Percentiles rank a stretch among this genome's conserved stretches.
phyloP scores from a whole-genome alignment of 2,329 filamentous ascomycete species.

The Ceratocystis diversiconidia region DNA sequence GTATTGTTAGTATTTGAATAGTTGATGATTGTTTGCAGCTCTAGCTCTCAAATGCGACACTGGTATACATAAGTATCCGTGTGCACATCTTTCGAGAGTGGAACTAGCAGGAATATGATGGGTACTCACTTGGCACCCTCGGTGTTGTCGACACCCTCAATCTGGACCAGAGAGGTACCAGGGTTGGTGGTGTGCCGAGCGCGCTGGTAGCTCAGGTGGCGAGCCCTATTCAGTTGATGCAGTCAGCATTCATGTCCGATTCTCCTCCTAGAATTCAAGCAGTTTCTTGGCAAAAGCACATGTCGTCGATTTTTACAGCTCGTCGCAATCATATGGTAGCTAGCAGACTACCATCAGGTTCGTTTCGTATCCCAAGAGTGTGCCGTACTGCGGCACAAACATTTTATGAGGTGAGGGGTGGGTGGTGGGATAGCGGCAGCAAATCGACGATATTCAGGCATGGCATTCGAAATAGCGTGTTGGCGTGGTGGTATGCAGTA shows the following conservation, averaged over 20 bases:
- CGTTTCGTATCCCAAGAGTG: not conserved
- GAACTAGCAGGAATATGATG: not conserved
- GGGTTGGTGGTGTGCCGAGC: constrained; percentile 84
- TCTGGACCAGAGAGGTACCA: constrained; percentile 89
- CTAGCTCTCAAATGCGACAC: not conserved
- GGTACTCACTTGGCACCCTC: constrained; percentile 66
- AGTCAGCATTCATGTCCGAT: constrained; percentile 18
- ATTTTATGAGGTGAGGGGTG: not conserved
- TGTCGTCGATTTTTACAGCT: constrained; percentile 8
- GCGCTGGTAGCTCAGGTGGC: constrained; percentile 96
- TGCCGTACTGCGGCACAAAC: not conserved
- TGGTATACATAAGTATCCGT: not conserved
- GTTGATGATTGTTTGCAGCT: not conserved
- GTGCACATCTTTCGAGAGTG: not conserved
- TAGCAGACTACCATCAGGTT: not conserved
- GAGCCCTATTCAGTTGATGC: constrained; percentile 49
- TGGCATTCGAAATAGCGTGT: constrained; percentile 4
- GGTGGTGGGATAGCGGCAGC: too few relatives aligned
- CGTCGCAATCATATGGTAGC: constrained; percentile 9
- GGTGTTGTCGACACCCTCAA: constrained; percentile 90
- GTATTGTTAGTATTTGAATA: constrained; percentile 21
- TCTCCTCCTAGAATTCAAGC: not conserved
- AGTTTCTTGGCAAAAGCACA: constrained; percentile 16
- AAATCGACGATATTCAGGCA: not conserved
- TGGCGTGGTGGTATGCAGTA: not conserved